Base-by-base conservation (phyloP, 805 yeast species). In the Torulaspora quercuum region DNA sequence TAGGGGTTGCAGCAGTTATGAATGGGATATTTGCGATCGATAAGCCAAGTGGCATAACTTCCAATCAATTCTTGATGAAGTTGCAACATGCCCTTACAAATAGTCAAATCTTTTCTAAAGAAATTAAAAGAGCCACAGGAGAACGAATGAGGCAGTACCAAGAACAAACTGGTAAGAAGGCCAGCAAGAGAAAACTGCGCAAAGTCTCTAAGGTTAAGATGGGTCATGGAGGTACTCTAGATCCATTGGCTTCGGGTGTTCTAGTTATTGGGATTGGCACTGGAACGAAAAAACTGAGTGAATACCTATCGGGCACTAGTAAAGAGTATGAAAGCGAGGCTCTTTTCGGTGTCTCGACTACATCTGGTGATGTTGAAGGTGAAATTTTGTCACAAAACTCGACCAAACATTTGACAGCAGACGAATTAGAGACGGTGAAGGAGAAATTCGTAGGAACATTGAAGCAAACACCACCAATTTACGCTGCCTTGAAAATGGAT, bases 191-290 rank as follows among this genome's bases (percentile, higher is more conserved):
- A 36, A 73, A 75, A 40, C 67, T 73, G 18, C 64, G 71, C 15
- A 68, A 69, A 20, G 65, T 74, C 3, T 49, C 64, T 5, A 80
- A 79, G 50, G 78, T 89, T 21, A 92, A 92, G 54, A 82, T 90
- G 69, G 99, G 99, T 1, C 99, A 92, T 60, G 99, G 98, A 12
- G 99, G 99, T 7, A 92, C 99, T 0, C 67, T 92, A 24, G 99
- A 92, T 54, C 97, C 97, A 0, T 63, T 85, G 27, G 99, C 99
- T 0, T 79, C 88, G n/a, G 99, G 99, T 7, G 89, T 90, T 1
- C 61, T 85, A 26, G 90, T 94, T 2, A 70, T 92, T 37, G 99
- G 98, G 4, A 76, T 92, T n/a, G 96, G 96, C 5, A 45, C 69
- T 1, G 98, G 98, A 3, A 92, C 99, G 2, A 94, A 90, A 58